phyloP scores from a whole-genome alignment of 2,329 filamentous ascomycete species.

The Colletotrichum australisinense region DNA sequence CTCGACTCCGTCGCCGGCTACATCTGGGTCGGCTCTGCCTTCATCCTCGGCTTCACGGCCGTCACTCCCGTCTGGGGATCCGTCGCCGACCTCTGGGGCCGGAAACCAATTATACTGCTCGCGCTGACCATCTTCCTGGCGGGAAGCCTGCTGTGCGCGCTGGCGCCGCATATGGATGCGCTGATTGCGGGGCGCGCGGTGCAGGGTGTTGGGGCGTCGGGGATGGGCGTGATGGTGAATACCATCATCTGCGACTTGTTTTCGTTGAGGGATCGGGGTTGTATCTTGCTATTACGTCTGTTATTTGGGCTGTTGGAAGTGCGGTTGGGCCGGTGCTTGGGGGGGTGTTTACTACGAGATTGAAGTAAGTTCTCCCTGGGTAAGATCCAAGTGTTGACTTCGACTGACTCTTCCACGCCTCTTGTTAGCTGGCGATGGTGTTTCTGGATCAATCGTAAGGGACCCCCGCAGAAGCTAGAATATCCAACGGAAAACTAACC shows the following conservation, averaged over 20 bases:
- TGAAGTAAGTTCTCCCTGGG: constrained; percentile 56
- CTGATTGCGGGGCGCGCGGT: constrained; percentile 54
- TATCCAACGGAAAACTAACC: neutral
- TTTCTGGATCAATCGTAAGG: constrained; percentile 53
- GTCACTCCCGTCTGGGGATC: constrained; percentile 44
- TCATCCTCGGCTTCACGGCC: constrained; percentile 59
- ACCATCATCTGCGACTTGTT: constrained; percentile 50
- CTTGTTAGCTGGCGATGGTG: constrained; percentile 53
- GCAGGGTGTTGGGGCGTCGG: constrained; percentile 59
- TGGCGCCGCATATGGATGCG: constrained; percentile 52
- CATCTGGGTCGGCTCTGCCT: constrained; percentile 61
- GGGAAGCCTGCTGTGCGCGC: constrained; percentile 64
- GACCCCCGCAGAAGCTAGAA: no score
- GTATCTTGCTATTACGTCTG: constrained; percentile 48
- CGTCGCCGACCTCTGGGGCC: constrained; percentile 59
- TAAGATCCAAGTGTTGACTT: constrained; percentile 43
- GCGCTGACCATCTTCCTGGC: constrained; percentile 56
- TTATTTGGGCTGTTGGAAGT: constrained; percentile 53
- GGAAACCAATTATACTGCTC: constrained; percentile 49
- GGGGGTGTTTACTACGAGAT: constrained; percentile 52
- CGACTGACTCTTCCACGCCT: constrained; percentile 56
- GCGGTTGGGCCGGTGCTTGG: constrained; percentile 57
- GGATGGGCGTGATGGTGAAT: constrained; percentile 56
- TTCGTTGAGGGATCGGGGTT: constrained; percentile 45
- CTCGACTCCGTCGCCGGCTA: constrained; percentile 49